Conservation (phyloP, 2,329 filamentous ascomycete genomes). For the Colletotrichum echinochloae region DNA sequence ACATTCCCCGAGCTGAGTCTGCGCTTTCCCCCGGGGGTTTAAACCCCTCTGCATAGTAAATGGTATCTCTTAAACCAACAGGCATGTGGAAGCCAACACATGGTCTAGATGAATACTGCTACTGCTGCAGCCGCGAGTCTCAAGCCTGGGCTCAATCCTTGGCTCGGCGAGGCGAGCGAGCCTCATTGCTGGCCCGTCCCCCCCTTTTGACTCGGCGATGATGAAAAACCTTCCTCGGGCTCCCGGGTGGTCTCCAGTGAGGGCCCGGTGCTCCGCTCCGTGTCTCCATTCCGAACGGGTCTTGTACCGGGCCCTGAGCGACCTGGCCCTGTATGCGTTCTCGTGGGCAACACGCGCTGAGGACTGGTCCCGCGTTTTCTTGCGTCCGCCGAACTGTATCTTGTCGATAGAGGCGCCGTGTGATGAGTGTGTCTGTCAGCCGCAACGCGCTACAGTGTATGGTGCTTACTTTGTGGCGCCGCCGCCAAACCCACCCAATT, state of each 20-base stretch:
- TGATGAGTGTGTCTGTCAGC: constrained; percentile 21
- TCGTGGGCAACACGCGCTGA: not conserved
- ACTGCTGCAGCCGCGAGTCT: not conserved
- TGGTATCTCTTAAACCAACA: not conserved
- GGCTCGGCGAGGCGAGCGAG: not conserved
- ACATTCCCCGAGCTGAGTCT: constrained; percentile 15
- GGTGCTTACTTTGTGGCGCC: constrained; percentile 26
- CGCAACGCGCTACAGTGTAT: constrained; percentile 21
- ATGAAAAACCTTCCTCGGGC: not conserved
- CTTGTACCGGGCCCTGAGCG: not conserved
- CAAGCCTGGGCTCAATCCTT: constrained; percentile 3
- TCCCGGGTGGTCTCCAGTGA: not conserved
- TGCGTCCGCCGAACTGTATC: not conserved
- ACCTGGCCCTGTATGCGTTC: not conserved
- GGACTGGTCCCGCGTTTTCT: not conserved
- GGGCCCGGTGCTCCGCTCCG: constrained; percentile 8
- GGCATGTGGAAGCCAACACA: not conserved
- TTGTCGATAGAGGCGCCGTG: constrained; percentile 1
- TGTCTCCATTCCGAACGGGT: not conserved
- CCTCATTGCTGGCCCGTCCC: not conserved
- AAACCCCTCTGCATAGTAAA: constrained; percentile 2
- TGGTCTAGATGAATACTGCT: not conserved
- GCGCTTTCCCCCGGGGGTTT: not conserved
- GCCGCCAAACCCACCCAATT: not conserved
- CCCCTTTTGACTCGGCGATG: constrained; percentile 8